Evolutionary conservation across 2,329 filamentous ascomycete genomes (phyloP).

Genomic region (Camillea tinctor): DNA sequence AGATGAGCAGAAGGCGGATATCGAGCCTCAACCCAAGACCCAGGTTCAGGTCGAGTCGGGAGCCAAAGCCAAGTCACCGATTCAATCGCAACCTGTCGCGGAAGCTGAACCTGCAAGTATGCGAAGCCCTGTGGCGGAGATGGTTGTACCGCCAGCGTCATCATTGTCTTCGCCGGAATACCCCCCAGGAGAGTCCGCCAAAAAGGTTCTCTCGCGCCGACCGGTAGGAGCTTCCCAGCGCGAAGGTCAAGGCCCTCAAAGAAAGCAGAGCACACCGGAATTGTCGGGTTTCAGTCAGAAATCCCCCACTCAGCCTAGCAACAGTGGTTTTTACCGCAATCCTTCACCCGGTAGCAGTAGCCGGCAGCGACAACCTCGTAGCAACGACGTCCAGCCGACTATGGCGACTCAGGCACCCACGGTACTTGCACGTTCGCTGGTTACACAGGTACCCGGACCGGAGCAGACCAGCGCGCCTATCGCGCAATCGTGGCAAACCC

Average conservation of each 20-base stretch:
- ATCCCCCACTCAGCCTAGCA: constrained; percentile 5
- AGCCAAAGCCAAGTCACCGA: neutral
- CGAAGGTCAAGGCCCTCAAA: constrained; percentile 11
- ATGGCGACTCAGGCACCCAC: constrained; percentile 5
- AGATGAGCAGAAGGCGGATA: constrained; percentile 3
- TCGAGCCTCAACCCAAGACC: neutral
- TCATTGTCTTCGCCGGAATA: neutral
- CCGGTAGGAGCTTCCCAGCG: constrained; percentile 15
- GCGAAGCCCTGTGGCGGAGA: neutral
- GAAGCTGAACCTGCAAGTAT: neutral
- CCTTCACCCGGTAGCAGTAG: neutral
- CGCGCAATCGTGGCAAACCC: constrained; percentile 6
- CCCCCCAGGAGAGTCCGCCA: constrained; percentile 19
- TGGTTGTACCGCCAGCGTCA: neutral
- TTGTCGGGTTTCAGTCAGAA: constrained; percentile 6
- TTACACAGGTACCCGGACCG: neutral
- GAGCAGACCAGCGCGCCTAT: constrained; percentile 2
- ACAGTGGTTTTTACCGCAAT: neutral
- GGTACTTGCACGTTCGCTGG: neutral
- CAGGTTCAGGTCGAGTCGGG: neutral
- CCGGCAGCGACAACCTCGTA: constrained; percentile 12
- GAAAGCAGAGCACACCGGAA: constrained; percentile 12
- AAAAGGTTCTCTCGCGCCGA: constrained; percentile 20
- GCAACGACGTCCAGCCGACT: constrained; percentile 13
- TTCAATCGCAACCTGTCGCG: neutral